A percentile compares a stretch with the other conserved stretches of the same genome.
Conservation (phyloP, 2,329 filamentous ascomycete species). For the Drechslerella stenobrocha region DNA sequence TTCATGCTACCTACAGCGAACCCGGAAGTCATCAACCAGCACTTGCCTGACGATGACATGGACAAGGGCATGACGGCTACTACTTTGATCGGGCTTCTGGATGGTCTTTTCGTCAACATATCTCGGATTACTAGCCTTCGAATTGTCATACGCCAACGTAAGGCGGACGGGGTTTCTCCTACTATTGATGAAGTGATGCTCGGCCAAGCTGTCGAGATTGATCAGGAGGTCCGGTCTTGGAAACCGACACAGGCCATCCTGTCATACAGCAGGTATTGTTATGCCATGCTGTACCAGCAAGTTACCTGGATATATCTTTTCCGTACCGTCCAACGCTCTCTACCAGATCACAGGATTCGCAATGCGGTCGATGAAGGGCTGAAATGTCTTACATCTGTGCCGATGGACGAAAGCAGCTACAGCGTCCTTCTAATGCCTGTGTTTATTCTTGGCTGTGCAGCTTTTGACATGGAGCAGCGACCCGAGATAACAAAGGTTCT, state of each 20-base stretch:
- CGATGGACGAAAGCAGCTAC: constrained; percentile 62
- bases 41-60: constrained; percentile 5
- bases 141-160: constrained; percentile 71
- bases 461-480: constrained; percentile 63
- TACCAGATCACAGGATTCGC: constrained; percentile 62
- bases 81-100: constrained; percentile 75
- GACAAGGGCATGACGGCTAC: constrained; percentile 59
- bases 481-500: constrained; percentile 63
- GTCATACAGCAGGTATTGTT: constrained; percentile 61
- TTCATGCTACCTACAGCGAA: constrained; percentile 20
- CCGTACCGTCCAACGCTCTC: constrained; percentile 64
- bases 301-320: constrained; percentile 68
- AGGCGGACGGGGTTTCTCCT: constrained; percentile 66
- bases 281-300: constrained; percentile 66
- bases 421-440: constrained; percentile 66
- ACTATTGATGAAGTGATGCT: constrained; percentile 73
- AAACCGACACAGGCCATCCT: constrained; percentile 58
- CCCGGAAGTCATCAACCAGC: constrained; percentile 14
- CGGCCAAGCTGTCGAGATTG: constrained; percentile 73
- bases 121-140: constrained; percentile 77
- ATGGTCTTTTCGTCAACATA: constrained; percentile 78
- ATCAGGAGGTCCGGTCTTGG: constrained; percentile 74
- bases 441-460: constrained; percentile 66
- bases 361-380: constrained; percentile 65
- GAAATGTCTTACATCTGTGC: constrained; percentile 62